These are phyloP conservation scores for Cyberlindnera mrakii DNA, from an alignment of 805 yeast genomes.

Conservation along the genomic window DNA sequence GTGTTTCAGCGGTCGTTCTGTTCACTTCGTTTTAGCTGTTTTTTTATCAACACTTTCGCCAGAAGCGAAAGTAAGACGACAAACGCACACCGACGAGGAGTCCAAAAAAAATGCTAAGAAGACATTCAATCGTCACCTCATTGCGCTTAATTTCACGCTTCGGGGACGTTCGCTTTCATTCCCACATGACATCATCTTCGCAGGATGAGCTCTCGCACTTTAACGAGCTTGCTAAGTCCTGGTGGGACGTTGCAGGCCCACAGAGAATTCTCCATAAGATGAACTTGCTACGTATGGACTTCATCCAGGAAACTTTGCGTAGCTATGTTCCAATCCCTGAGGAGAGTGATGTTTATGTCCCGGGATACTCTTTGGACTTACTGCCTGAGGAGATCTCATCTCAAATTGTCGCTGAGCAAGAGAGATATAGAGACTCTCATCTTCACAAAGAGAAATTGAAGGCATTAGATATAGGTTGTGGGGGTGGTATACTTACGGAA, in stretches of 20 bases:
- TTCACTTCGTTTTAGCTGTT: too few species aligned
- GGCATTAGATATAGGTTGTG: constrained; percentile 92
- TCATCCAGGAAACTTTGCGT: constrained; percentile 58
- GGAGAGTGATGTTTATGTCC: constrained; percentile 48
- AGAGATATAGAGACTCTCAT: constrained; percentile 35
- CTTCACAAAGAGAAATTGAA: constrained; percentile 28
- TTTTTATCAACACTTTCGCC: too few species aligned
- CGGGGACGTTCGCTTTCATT: not conserved
- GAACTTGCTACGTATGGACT: constrained; percentile 88
- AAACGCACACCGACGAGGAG: too few species aligned
- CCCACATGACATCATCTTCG: constrained; percentile 33
- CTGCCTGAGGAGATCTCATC: constrained; percentile 52
- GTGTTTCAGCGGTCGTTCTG: not conserved
- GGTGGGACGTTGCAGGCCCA: constrained; percentile 97
- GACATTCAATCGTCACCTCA: too few species aligned
- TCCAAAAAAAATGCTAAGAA: too few species aligned
- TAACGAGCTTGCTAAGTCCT: constrained; percentile 79
- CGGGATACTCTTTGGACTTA: constrained; percentile 67
- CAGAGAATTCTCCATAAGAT: constrained; percentile 91
- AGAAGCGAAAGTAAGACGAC: too few species aligned
- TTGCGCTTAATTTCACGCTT: too few species aligned
- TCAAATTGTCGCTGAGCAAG: constrained; percentile 46
- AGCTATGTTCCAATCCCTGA: constrained; percentile 12
- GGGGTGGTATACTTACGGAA: constrained; percentile 94
- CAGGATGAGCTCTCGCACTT: constrained; percentile 74